A percentile compares a stretch with the other conserved stretches of the same genome.
phyloP scores from a whole-genome alignment of 2,329 filamentous ascomycete genomes.

The Mollisiaceae sp. region DNA sequence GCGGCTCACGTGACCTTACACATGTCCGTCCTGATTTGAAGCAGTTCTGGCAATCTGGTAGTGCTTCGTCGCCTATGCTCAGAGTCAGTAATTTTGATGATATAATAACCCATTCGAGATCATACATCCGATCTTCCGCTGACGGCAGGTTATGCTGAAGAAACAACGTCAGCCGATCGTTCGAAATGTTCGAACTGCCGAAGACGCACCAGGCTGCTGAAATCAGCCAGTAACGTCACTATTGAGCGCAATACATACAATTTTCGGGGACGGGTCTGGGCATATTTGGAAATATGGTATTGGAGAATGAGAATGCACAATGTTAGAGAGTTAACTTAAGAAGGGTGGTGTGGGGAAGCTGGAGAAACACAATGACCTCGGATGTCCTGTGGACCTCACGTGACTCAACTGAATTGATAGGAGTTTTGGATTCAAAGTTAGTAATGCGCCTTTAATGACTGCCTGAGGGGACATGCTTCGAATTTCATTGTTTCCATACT shows the following conservation, averaged over 20 bases:
- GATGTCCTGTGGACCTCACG: neutral
- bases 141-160: neutral
- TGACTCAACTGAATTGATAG: neutral
- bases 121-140: neutral
- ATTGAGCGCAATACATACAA: neutral
- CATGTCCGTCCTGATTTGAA: conserved; percentile 9
- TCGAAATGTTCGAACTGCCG: neutral
- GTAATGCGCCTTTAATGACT: too few relatives aligned
- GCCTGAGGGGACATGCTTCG: neutral
- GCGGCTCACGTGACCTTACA: neutral
- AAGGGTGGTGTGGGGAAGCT: neutral
- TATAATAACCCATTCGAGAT: neutral
- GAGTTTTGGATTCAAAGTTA: too few relatives aligned
- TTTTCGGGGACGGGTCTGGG: neutral
- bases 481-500: neutral
- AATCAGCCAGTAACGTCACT: neutral
- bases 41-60: conserved; percentile 16
- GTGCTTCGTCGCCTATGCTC: conserved; percentile 12
- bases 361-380: neutral
- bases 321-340: neutral
- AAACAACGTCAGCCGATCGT: neutral
- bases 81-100: neutral
- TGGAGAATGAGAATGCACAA: neutral
- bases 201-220: conserved; percentile 1
- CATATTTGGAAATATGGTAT: neutral